These are phyloP conservation scores for Sergeia podlipaevii DNA, from an alignment of 208 protist genomes.

Conservation along the genomic window DNA sequence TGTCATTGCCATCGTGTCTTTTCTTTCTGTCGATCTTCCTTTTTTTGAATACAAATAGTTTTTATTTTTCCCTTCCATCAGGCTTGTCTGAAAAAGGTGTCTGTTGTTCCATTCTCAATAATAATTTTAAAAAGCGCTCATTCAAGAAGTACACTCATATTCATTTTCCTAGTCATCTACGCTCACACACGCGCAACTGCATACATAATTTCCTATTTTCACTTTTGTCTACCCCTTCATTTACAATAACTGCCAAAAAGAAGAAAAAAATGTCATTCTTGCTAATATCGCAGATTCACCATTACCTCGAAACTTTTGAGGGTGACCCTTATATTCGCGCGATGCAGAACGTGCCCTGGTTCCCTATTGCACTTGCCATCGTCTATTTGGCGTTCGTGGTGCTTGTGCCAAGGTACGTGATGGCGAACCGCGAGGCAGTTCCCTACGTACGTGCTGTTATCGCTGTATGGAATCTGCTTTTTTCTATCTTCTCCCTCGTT, in stretches of 20 bases:
- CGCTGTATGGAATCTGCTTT: conserved; percentile 71
- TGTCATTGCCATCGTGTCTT: no score
- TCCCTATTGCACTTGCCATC: conserved; percentile 16
- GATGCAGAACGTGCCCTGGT: conserved; percentile 23
- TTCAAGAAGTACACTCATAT: no score
- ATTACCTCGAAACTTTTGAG: conserved; percentile 18
- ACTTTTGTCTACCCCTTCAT: conserved; percentile 6
- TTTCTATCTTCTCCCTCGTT: conserved; percentile 56
- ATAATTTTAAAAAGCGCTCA: no score
- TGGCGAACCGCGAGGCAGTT: conserved; percentile 20
- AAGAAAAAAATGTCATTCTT: background rate
- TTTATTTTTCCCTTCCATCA: no score
- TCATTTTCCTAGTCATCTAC: no score
- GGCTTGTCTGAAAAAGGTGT: no score
- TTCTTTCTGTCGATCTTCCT: no score
- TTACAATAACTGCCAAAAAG: background rate
- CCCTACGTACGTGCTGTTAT: conserved; percentile 19
- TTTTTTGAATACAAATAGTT: no score
- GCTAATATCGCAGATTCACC: background rate
- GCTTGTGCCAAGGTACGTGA: conserved; percentile 22
- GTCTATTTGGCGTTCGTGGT: conserved; percentile 42
- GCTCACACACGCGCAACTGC: no score
- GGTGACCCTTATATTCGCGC: conserved; percentile 21
- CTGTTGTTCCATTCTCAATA: no score
- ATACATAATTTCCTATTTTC: background rate